Base-by-base conservation (phyloP, 257 asterid genomes). In the Scutellaria galericulata region DNA sequence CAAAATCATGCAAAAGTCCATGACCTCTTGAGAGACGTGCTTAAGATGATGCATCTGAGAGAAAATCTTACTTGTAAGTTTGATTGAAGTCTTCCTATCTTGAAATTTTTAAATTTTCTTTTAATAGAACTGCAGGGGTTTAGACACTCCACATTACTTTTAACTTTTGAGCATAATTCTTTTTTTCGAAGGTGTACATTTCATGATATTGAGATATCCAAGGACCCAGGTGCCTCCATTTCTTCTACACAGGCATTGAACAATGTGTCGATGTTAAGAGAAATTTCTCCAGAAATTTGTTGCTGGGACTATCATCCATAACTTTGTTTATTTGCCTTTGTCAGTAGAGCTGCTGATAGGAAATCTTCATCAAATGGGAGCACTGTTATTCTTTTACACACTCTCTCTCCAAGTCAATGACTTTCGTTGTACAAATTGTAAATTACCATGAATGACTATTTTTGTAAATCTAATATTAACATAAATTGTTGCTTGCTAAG, bases 181-280 rank as follows among this genome's bases (percentile, higher is more conserved):
- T 66, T n/a, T n/a, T 82, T 83, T 83, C 64, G 57, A 82, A 95
- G 99, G 92, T 95, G 97, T 68, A 86, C 90, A 66, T 82, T 87
- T 84, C 96, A 86, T 75, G 88, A 90, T 75, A 71, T 90, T 76
- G 97, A 95, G 88, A 86, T 95, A 77, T 85, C 90, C 66, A 90
- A 89, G 82, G 95, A 95, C 81, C 97, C 96, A 56, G 83, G 87
- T 61, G 87, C 96, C 64, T 90, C 92, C 66, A 71, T 86, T 82
- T 84, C 78, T 72, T 84, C 95, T 11, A 75, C 86, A 37, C 85
- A 81, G 69, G 58, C 86, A 75, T 78, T 81, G 70, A 81, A 71
- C 76, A 81, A 58, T 41, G 77, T 80, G 12, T 77, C 78, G 14
- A 62, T 81, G 82, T 83, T 78, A 64, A 85, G 81, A 82, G 82